Evolutionary conservation across 2,329 filamentous ascomycete species (phyloP).

Genomic region (Bisporella sp.): DNA sequence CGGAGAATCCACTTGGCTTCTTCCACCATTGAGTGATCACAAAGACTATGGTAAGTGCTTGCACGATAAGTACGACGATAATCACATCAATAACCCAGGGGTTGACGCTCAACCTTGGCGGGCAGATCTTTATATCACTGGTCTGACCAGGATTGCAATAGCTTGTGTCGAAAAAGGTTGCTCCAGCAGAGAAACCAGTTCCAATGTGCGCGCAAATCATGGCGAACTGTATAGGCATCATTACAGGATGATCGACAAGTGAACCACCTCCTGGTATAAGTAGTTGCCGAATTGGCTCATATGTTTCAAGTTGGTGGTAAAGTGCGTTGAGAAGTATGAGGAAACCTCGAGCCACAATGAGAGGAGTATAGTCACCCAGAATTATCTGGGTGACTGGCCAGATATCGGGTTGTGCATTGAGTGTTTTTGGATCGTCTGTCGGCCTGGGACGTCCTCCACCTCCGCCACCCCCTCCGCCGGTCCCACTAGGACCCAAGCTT

Average conservation of each 20-base stretch:
- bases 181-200: too few relatives aligned
- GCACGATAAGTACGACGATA: conserved; percentile 4
- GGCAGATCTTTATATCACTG: background rate
- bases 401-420: conserved; percentile 1
- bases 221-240: too few relatives aligned
- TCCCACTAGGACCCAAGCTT: background rate
- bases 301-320: conserved; percentile 5
- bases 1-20: conserved; percentile 4
- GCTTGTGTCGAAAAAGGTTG: too few relatives aligned
- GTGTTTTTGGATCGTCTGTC: background rate
- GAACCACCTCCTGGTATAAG: background rate
- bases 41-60: conserved; percentile 3
- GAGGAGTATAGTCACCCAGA: conserved; percentile 5
- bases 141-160: background rate
- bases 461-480: background rate
- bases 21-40: conserved; percentile 9
- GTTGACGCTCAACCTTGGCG: conserved; percentile 6
- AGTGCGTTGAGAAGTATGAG: conserved; percentile 2
- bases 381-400: conserved; percentile 4
- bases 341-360: conserved; percentile 5
- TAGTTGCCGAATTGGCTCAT: conserved; percentile 8
- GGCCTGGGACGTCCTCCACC: background rate
- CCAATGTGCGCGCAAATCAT: too few relatives aligned
- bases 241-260: too few relatives aligned
- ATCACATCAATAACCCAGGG: conserved; percentile 6